These are phyloP conservation scores for Acephala macrosclerotiorum DNA, from an alignment of 2,329 filamentous ascomycete species.

Conservation along the genomic window DNA sequence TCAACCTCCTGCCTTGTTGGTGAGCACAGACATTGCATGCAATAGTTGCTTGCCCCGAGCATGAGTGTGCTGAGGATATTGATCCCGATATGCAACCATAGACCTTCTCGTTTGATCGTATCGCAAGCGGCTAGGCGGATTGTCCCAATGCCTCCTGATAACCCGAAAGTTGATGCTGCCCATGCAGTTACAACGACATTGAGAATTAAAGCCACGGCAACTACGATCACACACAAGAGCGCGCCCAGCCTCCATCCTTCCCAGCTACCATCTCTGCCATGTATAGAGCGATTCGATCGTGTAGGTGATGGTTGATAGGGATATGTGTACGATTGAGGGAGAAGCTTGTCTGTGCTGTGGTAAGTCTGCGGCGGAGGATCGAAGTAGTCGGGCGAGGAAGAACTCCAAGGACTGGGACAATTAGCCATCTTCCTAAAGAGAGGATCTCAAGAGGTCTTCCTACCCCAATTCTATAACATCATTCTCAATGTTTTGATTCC, in stretches of 20 bases:
- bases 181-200: constrained; percentile 29
- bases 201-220: constrained; percentile 20
- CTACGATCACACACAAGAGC: constrained; percentile 13
- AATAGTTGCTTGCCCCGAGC: constrained; percentile 56
- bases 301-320: constrained; percentile 15
- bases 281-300: not conserved
- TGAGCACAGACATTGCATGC: constrained; percentile 58
- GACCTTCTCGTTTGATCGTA: constrained; percentile 22
- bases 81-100: constrained; percentile 52
- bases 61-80: constrained; percentile 55
- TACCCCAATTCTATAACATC: constrained; percentile 14
- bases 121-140: constrained; percentile 27
- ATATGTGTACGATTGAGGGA: constrained; percentile 8
- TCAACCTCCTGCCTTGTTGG: constrained; percentile 59
- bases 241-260: constrained; percentile 29
- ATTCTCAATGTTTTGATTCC: not conserved
- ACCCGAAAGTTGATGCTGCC: constrained; percentile 27
- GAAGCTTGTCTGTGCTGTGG: constrained; percentile 23
- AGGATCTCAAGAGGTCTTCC: not conserved
- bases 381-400: constrained; percentile 4
- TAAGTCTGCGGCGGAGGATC: constrained; percentile 16
- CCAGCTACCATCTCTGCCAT: not conserved
- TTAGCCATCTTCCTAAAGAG: not conserved
- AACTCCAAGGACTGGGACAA: constrained; percentile 20
- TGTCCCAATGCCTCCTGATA: constrained; percentile 28